Evolutionary conservation across 2,329 filamentous ascomycete species (phyloP).

Genomic region (Setomelanomma holmii): DNA sequence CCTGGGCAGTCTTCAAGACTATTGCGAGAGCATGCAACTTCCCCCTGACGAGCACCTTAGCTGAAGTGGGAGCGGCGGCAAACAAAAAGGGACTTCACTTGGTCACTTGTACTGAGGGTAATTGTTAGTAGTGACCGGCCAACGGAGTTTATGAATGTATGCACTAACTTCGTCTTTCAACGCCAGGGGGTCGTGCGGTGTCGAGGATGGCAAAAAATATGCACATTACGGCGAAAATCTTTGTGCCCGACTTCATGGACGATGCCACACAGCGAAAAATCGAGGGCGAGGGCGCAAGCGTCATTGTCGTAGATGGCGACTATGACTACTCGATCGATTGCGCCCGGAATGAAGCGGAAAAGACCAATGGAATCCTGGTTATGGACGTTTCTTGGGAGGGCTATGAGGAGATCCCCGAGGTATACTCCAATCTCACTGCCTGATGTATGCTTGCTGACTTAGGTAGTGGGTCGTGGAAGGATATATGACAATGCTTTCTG

Average conservation of each 20-base stretch:
- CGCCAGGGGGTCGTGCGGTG: slow-evolving; percentile 66
- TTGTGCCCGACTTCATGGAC: slow-evolving; percentile 68
- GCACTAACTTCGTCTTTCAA: neutral
- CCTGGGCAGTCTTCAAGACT: slow-evolving; percentile 72
- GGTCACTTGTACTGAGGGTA: slow-evolving; percentile 75
- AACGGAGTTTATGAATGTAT: neutral
- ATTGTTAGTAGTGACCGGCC: too few relatives aligned
- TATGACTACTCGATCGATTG: slow-evolving; percentile 70
- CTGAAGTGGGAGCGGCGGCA: slow-evolving; percentile 50
- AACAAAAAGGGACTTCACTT: slow-evolving; percentile 50
- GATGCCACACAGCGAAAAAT: slow-evolving; percentile 63
- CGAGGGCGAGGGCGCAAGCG: slow-evolving; percentile 66
- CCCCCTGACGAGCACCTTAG: slow-evolving; percentile 52
- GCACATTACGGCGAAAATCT: slow-evolving; percentile 63
- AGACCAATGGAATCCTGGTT: slow-evolving; percentile 63
- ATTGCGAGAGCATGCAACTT: slow-evolving; percentile 57
- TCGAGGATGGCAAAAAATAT: slow-evolving; percentile 71
- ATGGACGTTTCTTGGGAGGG: slow-evolving; percentile 73
- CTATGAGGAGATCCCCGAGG: slow-evolving; percentile 70
- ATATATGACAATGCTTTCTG: slow-evolving; percentile 74
- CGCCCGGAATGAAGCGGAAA: slow-evolving; percentile 55
- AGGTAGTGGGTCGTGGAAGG: slow-evolving; percentile 77
- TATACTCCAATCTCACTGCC: slow-evolving; percentile 29
- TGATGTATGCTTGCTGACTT: slow-evolving; percentile 6
- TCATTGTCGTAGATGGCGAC: slow-evolving; percentile 62